Evolutionary conservation across 768 basidiomycete genomes (phyloP).

Genomic region (Trametes meyenii): DNA sequence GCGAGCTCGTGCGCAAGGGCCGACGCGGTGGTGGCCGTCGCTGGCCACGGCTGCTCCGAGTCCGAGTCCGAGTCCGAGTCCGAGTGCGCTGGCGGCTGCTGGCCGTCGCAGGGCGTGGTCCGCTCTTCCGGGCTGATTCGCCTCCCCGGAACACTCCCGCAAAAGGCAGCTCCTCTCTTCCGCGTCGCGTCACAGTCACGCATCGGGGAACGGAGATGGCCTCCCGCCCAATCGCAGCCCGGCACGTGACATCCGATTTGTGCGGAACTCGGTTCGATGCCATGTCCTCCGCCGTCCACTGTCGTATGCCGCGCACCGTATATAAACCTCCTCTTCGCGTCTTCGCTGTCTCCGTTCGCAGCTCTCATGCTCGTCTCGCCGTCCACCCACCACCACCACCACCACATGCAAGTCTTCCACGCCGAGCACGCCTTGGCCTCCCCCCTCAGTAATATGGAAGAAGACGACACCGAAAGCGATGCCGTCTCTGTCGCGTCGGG

Average conservation of each 20-base stretch:
- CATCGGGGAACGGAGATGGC: slow-evolving; percentile 24
- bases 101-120: too few species aligned
- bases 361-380: slow-evolving; percentile 18
- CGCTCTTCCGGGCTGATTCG: background rate
- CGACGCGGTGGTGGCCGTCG: too few species aligned
- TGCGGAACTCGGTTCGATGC: slow-evolving; percentile 24
- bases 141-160: slow-evolving; percentile 1
- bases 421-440: slow-evolving; percentile 14
- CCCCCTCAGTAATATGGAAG: slow-evolving; percentile 39
- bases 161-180: background rate
- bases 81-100: too few species aligned
- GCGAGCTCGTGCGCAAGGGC: too few species aligned
- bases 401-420: slow-evolving; percentile 13
- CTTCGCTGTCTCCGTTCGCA: slow-evolving; percentile 12
- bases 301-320: slow-evolving; percentile 13
- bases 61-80: too few species aligned
- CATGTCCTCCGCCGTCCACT: slow-evolving; percentile 27
- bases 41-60: too few species aligned
- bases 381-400: slow-evolving; percentile 21
- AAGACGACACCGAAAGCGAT: slow-evolving; percentile 41
- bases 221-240: slow-evolving; percentile 7
- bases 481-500: slow-evolving; percentile 43
- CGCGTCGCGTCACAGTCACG: slow-evolving; percentile 2
- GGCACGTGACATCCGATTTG: slow-evolving; percentile 27
- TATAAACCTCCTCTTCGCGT: slow-evolving; percentile 16